A percentile compares a stretch with the other conserved stretches of the same genome.
Conservation (phyloP, 2,329 filamentous ascomycete species). For the Venturia oleaginea region DNA sequence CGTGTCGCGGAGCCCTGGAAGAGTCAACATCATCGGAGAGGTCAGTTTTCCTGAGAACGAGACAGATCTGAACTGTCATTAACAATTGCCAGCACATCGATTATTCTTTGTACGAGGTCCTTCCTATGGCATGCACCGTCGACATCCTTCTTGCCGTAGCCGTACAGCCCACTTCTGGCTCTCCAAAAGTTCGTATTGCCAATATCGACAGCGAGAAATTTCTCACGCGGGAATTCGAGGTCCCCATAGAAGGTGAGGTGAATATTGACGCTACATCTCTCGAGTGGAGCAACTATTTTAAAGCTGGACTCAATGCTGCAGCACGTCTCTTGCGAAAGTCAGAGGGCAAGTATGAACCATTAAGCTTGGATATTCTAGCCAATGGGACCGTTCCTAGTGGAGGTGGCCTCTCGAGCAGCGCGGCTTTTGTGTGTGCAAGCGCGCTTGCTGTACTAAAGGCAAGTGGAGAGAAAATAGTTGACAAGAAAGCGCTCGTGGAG, state of each 20-base stretch:
- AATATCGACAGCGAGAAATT: conserved; percentile 75
- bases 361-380: conserved; percentile 78
- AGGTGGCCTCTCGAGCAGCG: conserved; percentile 86
- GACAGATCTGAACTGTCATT: background rate
- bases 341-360: conserved; percentile 53
- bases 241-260: conserved; percentile 49
- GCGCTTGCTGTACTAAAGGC: conserved; percentile 81
- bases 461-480: conserved; percentile 66
- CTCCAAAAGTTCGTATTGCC: conserved; percentile 62
- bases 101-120: conserved; percentile 91
- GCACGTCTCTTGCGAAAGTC: conserved; percentile 63
- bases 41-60: background rate
- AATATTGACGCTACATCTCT: conserved; percentile 73
- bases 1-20: conserved; percentile 15
- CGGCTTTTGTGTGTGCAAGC: conserved; percentile 85
- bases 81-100: conserved; percentile 65
- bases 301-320: conserved; percentile 77
- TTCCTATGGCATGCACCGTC: conserved; percentile 90
- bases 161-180: conserved; percentile 42
- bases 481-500: conserved; percentile 88
- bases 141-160: conserved; percentile 82
- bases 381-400: conserved; percentile 89
- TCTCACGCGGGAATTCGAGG: conserved; percentile 61
- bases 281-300: conserved; percentile 99
- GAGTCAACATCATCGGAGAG: conserved; percentile 16